Evolutionary conservation across 2,329 filamentous ascomycete species (phyloP).

Genomic region (Colletotrichum siamense): DNA sequence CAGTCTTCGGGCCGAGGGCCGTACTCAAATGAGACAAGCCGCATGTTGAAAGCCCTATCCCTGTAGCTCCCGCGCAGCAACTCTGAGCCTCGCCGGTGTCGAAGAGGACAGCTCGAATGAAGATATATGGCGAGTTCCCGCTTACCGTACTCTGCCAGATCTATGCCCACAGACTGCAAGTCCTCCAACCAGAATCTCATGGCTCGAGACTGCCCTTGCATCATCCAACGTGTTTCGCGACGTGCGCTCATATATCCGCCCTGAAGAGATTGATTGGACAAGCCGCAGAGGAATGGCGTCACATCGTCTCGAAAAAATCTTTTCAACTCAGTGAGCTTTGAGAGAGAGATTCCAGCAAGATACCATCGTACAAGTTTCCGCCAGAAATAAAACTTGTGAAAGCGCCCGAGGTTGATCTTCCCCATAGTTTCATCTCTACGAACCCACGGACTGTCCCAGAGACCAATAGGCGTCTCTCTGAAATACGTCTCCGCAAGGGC

Average conservation of each 20-base stretch:
- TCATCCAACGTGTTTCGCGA: background rate
- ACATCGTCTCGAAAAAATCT: too few species aligned
- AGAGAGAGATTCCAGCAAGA: background rate
- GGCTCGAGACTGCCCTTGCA: background rate
- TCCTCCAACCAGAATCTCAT: background rate
- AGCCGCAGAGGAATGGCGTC: background rate
- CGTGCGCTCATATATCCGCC: background rate
- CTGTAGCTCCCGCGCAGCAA: too few species aligned
- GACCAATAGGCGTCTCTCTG: background rate
- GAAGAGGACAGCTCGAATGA: background rate
- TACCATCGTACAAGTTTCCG: background rate
- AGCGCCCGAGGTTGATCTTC: background rate
- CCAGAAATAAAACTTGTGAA: background rate
- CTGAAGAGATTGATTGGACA: background rate
- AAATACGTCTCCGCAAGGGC: too few species aligned
- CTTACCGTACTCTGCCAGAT: background rate
- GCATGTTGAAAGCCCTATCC: background rate
- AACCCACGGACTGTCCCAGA: too few species aligned
- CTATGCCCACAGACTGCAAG: background rate
- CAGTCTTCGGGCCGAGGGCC: background rate
- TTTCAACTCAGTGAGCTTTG: background rate
- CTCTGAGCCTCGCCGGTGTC: background rate
- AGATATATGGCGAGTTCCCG: background rate
- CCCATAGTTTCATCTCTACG: too few species aligned
- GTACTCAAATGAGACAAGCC: background rate